Evolutionary conservation across 2,329 filamentous ascomycete species (phyloP).

Genomic region (Incumbomyces delicatus): DNA sequence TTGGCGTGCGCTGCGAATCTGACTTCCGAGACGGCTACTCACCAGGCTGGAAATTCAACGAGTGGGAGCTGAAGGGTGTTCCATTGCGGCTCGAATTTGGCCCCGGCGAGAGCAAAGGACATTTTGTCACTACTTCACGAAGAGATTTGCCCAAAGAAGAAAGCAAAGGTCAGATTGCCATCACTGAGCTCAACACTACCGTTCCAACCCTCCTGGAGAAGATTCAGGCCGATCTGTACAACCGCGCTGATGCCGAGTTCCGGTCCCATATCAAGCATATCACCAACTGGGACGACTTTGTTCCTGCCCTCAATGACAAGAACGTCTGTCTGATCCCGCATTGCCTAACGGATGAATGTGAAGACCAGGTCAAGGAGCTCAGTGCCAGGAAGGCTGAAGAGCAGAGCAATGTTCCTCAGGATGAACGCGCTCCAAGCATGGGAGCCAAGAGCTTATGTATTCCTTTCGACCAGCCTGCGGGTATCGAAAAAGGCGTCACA

Average conservation of each 20-base stretch:
- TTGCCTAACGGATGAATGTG: slow-evolving; percentile 74
- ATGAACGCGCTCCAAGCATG: slow-evolving; percentile 65
- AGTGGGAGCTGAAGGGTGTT: slow-evolving; percentile 95
- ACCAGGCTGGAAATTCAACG: slow-evolving; percentile 96
- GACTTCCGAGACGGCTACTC: slow-evolving; percentile 85
- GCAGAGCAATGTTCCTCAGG: slow-evolving; percentile 57
- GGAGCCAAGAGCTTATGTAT: slow-evolving; percentile 68
- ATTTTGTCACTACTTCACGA: slow-evolving; percentile 73
- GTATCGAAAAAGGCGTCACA: slow-evolving; percentile 67
- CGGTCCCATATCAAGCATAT: slow-evolving; percentile 69
- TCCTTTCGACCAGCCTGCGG: slow-evolving; percentile 77
- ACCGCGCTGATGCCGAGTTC: slow-evolving; percentile 68
- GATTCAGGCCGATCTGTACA: slow-evolving; percentile 76
- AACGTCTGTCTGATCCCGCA: slow-evolving; percentile 88
- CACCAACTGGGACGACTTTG: slow-evolving; percentile 82
- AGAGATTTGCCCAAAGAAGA: slow-evolving; percentile 59
- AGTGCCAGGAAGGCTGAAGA: slow-evolving; percentile 61
- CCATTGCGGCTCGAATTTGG: slow-evolving; percentile 92
- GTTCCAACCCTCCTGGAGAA: slow-evolving; percentile 75
- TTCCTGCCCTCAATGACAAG: slow-evolving; percentile 80
- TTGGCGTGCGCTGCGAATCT: slow-evolving; percentile 65
- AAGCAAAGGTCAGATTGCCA: slow-evolving; percentile 59
- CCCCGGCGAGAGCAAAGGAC: slow-evolving; percentile 81
- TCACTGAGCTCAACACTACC: slow-evolving; percentile 61
- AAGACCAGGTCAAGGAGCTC: slow-evolving; percentile 89